Conservation (phyloP, 208 protist species). For the Leishmania mexicana region DNA sequence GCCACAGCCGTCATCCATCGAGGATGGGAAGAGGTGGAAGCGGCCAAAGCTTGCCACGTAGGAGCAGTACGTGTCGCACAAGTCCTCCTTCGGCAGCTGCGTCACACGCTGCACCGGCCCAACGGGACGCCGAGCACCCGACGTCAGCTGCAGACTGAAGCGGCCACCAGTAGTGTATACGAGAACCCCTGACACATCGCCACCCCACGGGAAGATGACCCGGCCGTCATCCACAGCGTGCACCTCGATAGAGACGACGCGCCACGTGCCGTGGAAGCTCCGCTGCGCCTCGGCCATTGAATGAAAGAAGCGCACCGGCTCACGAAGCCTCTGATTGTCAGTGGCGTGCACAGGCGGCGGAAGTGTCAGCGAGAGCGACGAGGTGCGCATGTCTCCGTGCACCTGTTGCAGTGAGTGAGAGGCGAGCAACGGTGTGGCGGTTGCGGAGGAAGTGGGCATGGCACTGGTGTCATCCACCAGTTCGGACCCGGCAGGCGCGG, state of each 20-base stretch:
- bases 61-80: slow-evolving; percentile 63
- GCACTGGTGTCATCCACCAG: not conserved
- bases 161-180: slow-evolving; percentile 49
- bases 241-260: slow-evolving; percentile 61
- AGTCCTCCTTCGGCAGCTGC: slow-evolving; percentile 48
- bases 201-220: slow-evolving; percentile 84
- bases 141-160: slow-evolving; percentile 73
- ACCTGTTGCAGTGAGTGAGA: not conserved
- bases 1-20: slow-evolving; percentile 24
- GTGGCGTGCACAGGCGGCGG: slow-evolving; percentile 20
- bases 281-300: slow-evolving; percentile 16
- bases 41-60: slow-evolving; percentile 72
- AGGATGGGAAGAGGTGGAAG: slow-evolving; percentile 38
- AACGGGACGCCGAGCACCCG: slow-evolving; percentile 29
- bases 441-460: not conserved
- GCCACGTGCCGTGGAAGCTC: slow-evolving; percentile 65
- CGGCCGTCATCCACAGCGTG: slow-evolving; percentile 54
- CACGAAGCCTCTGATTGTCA: slow-evolving; percentile 6
- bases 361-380: slow-evolving; percentile 20
- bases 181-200: slow-evolving; percentile 66
- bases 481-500: not conserved
- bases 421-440: slow-evolving; percentile 5
- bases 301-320: slow-evolving; percentile 28
- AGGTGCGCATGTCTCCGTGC: not conserved
- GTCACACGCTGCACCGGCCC: slow-evolving; percentile 25